Conservation (phyloP, 148 eudicot genomes). For the Bassia scoparia region DNA sequence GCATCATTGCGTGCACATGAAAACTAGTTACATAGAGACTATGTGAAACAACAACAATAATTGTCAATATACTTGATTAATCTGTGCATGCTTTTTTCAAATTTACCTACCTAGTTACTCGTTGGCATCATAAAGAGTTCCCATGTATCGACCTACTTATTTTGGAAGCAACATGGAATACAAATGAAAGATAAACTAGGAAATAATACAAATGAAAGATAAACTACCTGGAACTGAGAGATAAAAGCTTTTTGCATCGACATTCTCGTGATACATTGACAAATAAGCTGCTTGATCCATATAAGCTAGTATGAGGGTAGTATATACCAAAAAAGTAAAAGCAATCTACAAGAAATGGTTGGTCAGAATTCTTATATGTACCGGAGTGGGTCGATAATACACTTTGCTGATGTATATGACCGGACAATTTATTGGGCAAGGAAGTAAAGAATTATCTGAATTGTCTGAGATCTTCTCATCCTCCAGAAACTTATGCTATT, state of each 20-base stretch:
- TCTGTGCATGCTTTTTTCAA: background rate
- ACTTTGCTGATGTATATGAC: background rate
- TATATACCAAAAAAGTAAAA: slow-evolving; percentile 81
- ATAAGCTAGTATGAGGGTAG: slow-evolving; percentile 74
- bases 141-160: background rate
- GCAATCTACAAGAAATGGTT: slow-evolving; percentile 56
- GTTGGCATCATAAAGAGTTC: background rate
- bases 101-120: background rate
- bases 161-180: background rate
- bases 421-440: background rate
- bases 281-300: slow-evolving; percentile 95
- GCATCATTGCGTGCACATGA: too few species aligned
- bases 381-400: background rate
- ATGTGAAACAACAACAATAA: background rate
- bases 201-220: background rate
- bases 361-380: background rate
- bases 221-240: slow-evolving; percentile 80
- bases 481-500: too few species aligned
- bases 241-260: slow-evolving; percentile 61
- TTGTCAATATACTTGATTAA: background rate
- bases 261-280: slow-evolving; percentile 68
- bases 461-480: too few species aligned
- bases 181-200: too few species aligned
- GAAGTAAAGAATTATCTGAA: slow-evolving; percentile 53
- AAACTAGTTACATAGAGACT: background rate